Conservation (phyloP, 2,329 filamentous ascomycete genomes). For the Colletotrichum incanum region DNA sequence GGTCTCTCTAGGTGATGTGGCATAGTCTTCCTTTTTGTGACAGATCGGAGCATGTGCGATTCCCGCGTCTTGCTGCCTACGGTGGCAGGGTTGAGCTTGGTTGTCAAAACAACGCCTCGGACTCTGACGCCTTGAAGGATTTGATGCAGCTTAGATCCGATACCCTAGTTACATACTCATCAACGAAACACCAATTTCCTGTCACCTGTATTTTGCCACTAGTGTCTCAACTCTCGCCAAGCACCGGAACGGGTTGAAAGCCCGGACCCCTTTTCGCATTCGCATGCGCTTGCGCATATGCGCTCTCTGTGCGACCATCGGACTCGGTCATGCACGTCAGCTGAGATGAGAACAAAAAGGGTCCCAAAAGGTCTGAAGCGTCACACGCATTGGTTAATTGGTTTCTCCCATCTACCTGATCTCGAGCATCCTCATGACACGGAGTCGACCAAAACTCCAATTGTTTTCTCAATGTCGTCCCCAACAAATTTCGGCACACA, state of each 20-base stretch:
- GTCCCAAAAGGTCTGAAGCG: background rate
- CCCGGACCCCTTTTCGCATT: slow-evolving; percentile 21
- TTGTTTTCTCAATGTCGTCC: no score
- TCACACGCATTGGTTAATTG: background rate
- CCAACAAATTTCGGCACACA: background rate
- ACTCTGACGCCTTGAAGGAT: background rate
- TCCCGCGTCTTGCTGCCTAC: background rate
- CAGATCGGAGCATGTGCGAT: no score
- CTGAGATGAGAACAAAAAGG: background rate
- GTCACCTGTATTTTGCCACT: background rate
- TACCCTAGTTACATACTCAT: background rate
- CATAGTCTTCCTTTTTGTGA: background rate
- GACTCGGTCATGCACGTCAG: slow-evolving; percentile 11
- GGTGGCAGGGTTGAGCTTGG: background rate
- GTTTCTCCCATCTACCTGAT: background rate
- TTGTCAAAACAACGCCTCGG: background rate
- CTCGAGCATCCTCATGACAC: background rate
- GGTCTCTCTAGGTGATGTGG: background rate
- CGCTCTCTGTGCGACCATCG: background rate
- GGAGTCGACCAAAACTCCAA: background rate
- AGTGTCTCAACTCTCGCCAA: background rate
- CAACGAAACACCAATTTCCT: no score
- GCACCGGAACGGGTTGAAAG: background rate
- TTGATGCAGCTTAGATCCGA: background rate
- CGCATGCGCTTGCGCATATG: slow-evolving; percentile 7